Evolutionary conservation across 2,329 filamentous ascomycete genomes (phyloP).

Genomic region (Lachnellula suecica): DNA sequence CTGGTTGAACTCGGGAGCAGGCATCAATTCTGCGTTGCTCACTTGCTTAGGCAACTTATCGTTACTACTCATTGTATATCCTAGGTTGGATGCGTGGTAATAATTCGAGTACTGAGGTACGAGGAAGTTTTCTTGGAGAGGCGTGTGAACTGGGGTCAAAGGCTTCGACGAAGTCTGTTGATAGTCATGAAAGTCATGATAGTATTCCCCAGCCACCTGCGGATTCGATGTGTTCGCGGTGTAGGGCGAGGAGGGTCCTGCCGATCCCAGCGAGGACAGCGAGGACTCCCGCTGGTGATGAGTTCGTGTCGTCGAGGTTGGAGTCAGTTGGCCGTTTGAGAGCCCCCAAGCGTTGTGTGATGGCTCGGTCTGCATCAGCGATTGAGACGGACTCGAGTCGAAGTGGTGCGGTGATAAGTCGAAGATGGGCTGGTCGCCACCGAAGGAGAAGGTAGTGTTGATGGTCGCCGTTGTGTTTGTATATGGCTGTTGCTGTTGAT

Average conservation of each 20-base stretch:
- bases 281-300: conserved; percentile 60
- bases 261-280: conserved; percentile 58
- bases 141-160: conserved; percentile 34
- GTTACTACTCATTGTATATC: conserved; percentile 28
- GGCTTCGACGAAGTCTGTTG: conserved; percentile 31
- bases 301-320: conserved; percentile 30
- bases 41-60: conserved; percentile 22
- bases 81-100: conserved; percentile 32
- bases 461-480: conserved; percentile 14
- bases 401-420: conserved; percentile 22
- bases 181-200: conserved; percentile 40
- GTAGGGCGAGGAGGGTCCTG: conserved; percentile 60
- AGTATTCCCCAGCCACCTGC: conserved; percentile 50
- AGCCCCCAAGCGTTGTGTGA: conserved; percentile 27
- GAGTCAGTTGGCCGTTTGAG: conserved; percentile 33
- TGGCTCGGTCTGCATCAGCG: conserved; percentile 32
- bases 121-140: conserved; percentile 30
- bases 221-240: conserved; percentile 55
- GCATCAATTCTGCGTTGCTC: conserved; percentile 29
- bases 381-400: conserved; percentile 19
- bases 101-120: conserved; percentile 39
- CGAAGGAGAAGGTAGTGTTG: conserved; percentile 22
- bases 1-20: conserved; percentile 28
- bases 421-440: conserved; percentile 25
- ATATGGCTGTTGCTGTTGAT: conserved; percentile 13